Conservation (phyloP, 345 rosid species). For the Lepidium didymum region DNA sequence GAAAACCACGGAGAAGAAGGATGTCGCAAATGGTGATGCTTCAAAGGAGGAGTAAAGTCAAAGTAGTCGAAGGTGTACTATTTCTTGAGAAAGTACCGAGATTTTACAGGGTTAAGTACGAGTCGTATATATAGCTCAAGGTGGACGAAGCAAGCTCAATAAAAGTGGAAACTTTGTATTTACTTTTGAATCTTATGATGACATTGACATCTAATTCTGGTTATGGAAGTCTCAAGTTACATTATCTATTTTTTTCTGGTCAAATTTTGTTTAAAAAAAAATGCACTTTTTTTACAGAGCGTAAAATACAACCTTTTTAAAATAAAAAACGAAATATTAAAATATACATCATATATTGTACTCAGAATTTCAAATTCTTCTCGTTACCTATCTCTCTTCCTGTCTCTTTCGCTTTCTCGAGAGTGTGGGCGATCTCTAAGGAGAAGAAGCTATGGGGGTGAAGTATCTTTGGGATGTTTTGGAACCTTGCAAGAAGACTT, state of each 20-base stretch:
- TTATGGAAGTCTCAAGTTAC: neutral
- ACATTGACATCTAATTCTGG: neutral
- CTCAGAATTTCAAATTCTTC: neutral
- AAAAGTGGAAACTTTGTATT: neutral
- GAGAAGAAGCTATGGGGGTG: slow-evolving; percentile 55
- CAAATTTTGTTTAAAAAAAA: no score
- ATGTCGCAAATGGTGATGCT: slow-evolving; percentile 12
- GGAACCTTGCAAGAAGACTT: slow-evolving; percentile 84
- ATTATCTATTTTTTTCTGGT: no score
- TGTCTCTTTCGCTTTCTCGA: neutral
- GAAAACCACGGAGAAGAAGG: slow-evolving; percentile 12
- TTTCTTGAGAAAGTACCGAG: neutral
- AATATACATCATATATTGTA: neutral
- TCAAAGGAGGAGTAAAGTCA: slow-evolving; percentile 11
- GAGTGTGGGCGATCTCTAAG: neutral
- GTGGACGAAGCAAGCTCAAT: slow-evolving; percentile 10
- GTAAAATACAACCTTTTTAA: no score
- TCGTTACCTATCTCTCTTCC: neutral
- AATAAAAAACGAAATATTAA: neutral
- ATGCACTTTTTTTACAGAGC: no score
- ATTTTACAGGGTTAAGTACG: neutral
- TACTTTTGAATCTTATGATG: neutral
- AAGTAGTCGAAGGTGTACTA: neutral
- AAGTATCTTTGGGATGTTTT: slow-evolving; percentile 79
- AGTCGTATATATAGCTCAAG: slow-evolving; percentile 22